Base-by-base conservation (phyloP, 1,284 basidiomycete species). In the Heterobasidion irregulare region DNA sequence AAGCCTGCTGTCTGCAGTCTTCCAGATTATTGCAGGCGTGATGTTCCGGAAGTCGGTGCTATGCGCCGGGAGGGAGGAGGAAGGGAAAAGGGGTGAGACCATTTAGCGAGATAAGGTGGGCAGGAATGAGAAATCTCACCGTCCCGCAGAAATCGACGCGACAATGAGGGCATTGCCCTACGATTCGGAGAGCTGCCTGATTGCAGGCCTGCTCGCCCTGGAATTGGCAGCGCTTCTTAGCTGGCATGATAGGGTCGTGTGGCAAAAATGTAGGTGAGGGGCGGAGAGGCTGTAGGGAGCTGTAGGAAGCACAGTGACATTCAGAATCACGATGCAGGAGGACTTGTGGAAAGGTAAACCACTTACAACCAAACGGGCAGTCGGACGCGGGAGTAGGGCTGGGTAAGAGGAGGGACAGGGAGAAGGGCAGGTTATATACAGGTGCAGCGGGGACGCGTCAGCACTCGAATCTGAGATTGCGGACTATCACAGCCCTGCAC, bases 11-110 rank as follows among this genome's bases (percentile, higher is more conserved):
- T 62, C 84, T 75, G 71, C 90, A 92, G 67, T 84, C 83, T 67
- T 88, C 84, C 58, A 93, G 73, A 59, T 90, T 85, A 62, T 79
- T 77, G 72, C 89, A 92, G 59, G 78, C 78, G 66, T 92, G 89
- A 63, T 88, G 86, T 66, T 92, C 89, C 8, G 89, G 89, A 62
- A 91, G 76, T 62, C 89, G 89, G 66, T 92, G 89, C 89, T 92
- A 62, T 4, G 15, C 56, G 49, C 44, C n/a, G 50, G 38, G n/a
- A 41, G 26, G 16, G 6, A 32, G 16, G 2, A 9, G 15, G 52
- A 52, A 36, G 53, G 50, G n/a, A 51, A 50, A 48, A 47, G 44
- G 26, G 35, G 33, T 38, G 55, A 6, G 32, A 52, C 43, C 52
- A 10, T 15, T 26, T 9, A 26, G 4, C 26, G 38, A 41, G 38